Conservation (phyloP, 176 grass and related monocot species). For the Themeda triandra region DNA sequence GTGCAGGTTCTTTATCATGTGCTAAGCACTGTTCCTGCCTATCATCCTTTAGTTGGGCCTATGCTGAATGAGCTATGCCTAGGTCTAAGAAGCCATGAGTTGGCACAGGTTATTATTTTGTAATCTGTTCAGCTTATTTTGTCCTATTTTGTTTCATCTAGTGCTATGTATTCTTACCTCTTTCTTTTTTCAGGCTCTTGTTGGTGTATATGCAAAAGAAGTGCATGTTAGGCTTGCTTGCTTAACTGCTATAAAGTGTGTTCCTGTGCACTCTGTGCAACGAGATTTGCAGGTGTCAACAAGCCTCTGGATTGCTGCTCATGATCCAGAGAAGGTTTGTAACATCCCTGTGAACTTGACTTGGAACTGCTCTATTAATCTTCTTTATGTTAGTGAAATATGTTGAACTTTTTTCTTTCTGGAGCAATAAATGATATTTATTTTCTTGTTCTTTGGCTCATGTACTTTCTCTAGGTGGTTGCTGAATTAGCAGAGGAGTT, state of each 20-base stretch:
- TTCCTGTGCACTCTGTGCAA: conserved; percentile 67
- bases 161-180: conserved; percentile 29
- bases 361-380: conserved; percentile 15
- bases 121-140: conserved; percentile 11
- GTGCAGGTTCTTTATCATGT: conserved; percentile 95
- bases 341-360: conserved; percentile 17
- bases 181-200: conserved; percentile 64
- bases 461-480: conserved; percentile 56
- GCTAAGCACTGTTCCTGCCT: conserved; percentile 67
- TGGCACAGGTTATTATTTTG: conserved; percentile 66
- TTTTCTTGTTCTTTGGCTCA: conserved; percentile 32
- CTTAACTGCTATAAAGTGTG: conserved; percentile 93
- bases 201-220: conserved; percentile 86
- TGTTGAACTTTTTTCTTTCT: neutral
- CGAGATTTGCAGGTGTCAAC: conserved; percentile 67
- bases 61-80: conserved; percentile 98
- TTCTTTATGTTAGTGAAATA: conserved; percentile 13
- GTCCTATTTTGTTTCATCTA: neutral
- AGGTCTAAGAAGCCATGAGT: conserved; percentile 70
- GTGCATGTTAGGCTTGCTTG: conserved; percentile 85
- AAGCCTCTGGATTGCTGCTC: conserved; percentile 89
- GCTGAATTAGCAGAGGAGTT: conserved; percentile 93
- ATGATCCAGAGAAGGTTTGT: conserved; percentile 95
- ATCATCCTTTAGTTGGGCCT: conserved; percentile 74
- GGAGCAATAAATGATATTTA: neutral